These are phyloP conservation scores for Castanea mollissima DNA, from an alignment of 306 rosid species.

Conservation along the genomic window DNA sequence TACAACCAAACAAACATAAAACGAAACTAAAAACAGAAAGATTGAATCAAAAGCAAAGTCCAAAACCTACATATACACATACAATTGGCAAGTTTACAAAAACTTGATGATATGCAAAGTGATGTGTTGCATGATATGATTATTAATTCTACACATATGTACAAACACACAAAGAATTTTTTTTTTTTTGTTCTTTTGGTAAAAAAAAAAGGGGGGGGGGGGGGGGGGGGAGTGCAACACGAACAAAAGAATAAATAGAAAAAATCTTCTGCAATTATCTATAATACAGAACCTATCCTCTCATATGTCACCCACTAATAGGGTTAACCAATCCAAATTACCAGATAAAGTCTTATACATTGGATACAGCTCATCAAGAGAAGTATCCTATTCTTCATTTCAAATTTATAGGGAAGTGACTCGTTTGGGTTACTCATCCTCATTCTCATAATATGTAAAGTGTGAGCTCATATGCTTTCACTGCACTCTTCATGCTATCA, in stretches of 20 bases:
- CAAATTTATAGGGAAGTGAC: background rate
- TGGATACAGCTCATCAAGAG: background rate
- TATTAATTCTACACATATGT: background rate
- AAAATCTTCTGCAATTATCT: background rate
- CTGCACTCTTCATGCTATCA: too few relatives aligned
- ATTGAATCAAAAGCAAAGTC: background rate
- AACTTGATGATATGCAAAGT: background rate
- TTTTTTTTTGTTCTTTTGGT: too few relatives aligned
- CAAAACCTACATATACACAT: background rate
- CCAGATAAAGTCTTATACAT: too few relatives aligned
- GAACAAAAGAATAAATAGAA: too few relatives aligned
- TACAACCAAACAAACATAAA: background rate
- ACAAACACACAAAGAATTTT: background rate
- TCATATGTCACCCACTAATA: too few relatives aligned
- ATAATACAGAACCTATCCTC: too few relatives aligned
- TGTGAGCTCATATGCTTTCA: too few relatives aligned
- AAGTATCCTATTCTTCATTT: background rate
- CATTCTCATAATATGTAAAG: too few relatives aligned
- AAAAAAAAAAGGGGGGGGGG: too few relatives aligned
- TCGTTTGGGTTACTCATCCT: too few relatives aligned
- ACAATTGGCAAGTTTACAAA: background rate
- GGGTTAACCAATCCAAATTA: too few relatives aligned
- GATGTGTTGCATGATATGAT: background rate
- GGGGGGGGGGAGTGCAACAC: too few relatives aligned
- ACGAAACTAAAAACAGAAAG: background rate